These are phyloP conservation scores for Radiomyces spectabilis DNA, from an alignment of 192 early-diverging fungal species.

Conservation along the genomic window DNA sequence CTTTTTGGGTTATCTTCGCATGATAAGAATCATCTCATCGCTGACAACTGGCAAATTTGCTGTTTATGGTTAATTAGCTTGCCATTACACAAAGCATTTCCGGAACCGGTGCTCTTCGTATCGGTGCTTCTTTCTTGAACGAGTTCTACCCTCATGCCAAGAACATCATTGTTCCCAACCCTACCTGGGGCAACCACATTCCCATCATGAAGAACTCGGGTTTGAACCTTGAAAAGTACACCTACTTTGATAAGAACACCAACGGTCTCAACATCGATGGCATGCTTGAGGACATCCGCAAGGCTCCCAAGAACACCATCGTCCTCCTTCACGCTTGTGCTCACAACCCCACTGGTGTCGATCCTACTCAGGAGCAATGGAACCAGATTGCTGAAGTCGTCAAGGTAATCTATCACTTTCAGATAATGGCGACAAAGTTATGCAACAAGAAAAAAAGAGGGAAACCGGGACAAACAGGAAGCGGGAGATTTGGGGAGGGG, in stretches of 20 bases:
- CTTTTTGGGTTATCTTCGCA: no score
- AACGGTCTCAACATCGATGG: slow-evolving; percentile 75
- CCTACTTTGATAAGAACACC: slow-evolving; percentile 80
- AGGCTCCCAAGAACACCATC: slow-evolving; percentile 74
- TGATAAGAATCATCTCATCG: no score
- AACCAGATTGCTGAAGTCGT: slow-evolving; percentile 79
- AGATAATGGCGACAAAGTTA: no score
- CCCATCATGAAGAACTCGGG: slow-evolving; percentile 84
- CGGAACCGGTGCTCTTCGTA: slow-evolving; percentile 86
- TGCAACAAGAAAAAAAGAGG: no score
- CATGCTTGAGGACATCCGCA: slow-evolving; percentile 58
- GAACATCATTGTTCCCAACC: slow-evolving; percentile 83
- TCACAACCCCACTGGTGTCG: slow-evolving; percentile 98
- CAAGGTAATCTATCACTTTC: no score
- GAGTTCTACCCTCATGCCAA: slow-evolving; percentile 58
- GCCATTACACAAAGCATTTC: slow-evolving; percentile 72
- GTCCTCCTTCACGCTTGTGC: slow-evolving; percentile 94
- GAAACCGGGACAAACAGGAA: no score
- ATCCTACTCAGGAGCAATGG: slow-evolving; percentile 94
- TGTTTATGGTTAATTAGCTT: no score
- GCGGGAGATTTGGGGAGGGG: no score
- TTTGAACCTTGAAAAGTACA: slow-evolving; percentile 76
- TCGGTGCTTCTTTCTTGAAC: slow-evolving; percentile 78
- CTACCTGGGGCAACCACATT: slow-evolving; percentile 96
- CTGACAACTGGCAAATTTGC: no score